phyloP scores from a whole-genome alignment of 257 asterid species.

The Ligustrum vulgare region DNA sequence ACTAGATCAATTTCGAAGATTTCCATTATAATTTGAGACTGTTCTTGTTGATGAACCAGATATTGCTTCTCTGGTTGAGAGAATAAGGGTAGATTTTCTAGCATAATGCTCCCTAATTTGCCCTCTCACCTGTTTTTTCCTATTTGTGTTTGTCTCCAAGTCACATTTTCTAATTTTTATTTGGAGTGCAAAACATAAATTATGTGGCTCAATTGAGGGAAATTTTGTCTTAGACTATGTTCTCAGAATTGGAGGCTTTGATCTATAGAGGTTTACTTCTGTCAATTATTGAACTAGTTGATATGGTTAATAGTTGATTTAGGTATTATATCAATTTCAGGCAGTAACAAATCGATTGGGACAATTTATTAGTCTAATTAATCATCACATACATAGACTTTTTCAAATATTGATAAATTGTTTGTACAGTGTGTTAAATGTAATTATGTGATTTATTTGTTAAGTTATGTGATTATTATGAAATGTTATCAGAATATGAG shows the following conservation, averaged over 20 bases:
- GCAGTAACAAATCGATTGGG: too few relatives aligned
- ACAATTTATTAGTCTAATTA: too few relatives aligned
- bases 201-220: conserved; percentile 90
- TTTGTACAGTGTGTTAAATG: too few relatives aligned
- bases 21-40: conserved; percentile 56
- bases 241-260: conserved; percentile 98
- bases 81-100: conserved; percentile 62
- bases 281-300: too few relatives aligned
- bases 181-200: conserved; percentile 60
- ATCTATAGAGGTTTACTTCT: conserved; percentile 78
- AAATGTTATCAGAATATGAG: too few relatives aligned
- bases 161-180: conserved; percentile 4
- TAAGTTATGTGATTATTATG: too few relatives aligned
- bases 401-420: too few relatives aligned
- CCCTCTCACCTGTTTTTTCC: neutral
- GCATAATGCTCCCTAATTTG: neutral
- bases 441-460: too few relatives aligned
- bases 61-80: conserved; percentile 65
- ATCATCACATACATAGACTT: too few relatives aligned
- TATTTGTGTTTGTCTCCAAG: neutral
- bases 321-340: too few relatives aligned
- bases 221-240: conserved; percentile 87
- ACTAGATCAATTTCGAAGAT: too few relatives aligned
- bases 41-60: conserved; percentile 86
- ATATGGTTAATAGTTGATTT: too few relatives aligned